Percentiles rank a stretch among this genome's conserved stretches.
Conservation (phyloP, 2,329 filamentous ascomycete genomes). For the Trichoderma guizhouense region DNA sequence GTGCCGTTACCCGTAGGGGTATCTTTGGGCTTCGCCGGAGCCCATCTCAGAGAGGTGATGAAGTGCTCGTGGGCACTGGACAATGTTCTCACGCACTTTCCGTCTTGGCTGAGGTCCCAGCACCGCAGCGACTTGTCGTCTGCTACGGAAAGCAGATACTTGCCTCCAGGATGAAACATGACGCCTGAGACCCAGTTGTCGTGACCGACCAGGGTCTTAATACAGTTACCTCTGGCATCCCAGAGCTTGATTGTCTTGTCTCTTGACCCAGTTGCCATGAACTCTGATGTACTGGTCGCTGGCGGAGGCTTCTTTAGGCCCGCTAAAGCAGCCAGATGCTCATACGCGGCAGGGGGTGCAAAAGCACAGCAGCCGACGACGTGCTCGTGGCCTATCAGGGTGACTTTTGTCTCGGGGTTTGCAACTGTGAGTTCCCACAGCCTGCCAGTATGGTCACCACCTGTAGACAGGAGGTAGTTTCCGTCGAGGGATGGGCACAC, state of each 20-base stretch:
- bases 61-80: constrained; percentile 78
- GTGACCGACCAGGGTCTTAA: constrained; percentile 82
- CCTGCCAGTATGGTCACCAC: constrained; percentile 76
- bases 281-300: constrained; percentile 73
- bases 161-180: constrained; percentile 87
- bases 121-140: constrained; percentile 91
- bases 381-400: constrained; percentile 83
- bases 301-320: constrained; percentile 80
- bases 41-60: constrained; percentile 83
- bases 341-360: constrained; percentile 74
- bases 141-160: constrained; percentile 79
- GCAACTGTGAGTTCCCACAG: constrained; percentile 76
- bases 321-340: constrained; percentile 69
- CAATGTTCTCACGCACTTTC: constrained; percentile 80
- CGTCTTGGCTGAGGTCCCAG: constrained; percentile 90
- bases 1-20: constrained; percentile 27
- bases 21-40: constrained; percentile 49
- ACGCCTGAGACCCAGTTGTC: constrained; percentile 91
- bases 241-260: constrained; percentile 90
- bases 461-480: constrained; percentile 75
- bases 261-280: constrained; percentile 80
- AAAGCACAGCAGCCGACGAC: constrained; percentile 84
- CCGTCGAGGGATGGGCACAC: constrained; percentile 81
- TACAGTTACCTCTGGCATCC: constrained; percentile 77
- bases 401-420: constrained; percentile 68